These are phyloP conservation scores for Sanghuangporus weigelae DNA, from an alignment of 1,284 basidiomycete species.

Conservation along the genomic window DNA sequence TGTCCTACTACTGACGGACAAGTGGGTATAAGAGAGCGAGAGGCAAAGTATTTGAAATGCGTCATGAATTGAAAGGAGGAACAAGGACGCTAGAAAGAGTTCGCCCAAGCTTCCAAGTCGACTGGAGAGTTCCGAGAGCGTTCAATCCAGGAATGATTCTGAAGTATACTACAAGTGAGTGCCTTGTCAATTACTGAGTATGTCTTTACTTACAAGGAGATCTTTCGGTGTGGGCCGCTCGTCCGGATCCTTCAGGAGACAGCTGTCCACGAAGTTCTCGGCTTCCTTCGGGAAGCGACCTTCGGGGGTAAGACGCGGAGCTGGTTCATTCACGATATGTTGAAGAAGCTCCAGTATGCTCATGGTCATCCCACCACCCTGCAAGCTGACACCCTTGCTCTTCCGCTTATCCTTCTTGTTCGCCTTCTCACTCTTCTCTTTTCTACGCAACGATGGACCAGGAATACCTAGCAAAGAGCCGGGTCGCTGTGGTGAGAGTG, in stretches of 20 bases:
- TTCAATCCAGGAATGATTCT: conserved; percentile 60
- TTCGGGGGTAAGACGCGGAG: conserved; percentile 70
- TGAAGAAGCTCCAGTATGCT: conserved; percentile 95
- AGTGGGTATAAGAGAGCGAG: neutral
- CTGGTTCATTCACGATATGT: conserved; percentile 96
- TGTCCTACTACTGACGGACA: neutral
- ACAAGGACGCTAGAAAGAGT: conserved; percentile 39
- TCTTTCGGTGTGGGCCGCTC: conserved; percentile 76
- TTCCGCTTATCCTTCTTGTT: conserved; percentile 45
- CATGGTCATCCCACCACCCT: conserved; percentile 92
- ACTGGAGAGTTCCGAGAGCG: conserved; percentile 42
- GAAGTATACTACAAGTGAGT: neutral
- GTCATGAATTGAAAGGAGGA: neutral
- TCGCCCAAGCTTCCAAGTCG: conserved; percentile 62
- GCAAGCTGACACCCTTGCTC: conserved; percentile 81
- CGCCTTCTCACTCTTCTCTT: conserved; percentile 36
- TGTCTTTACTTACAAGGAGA: conserved; percentile 53
- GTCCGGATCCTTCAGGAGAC: conserved; percentile 80
- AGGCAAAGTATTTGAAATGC: neutral
- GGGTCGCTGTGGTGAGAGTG: conserved; percentile 54
- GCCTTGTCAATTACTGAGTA: conserved; percentile 6
- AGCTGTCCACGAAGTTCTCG: conserved; percentile 77
- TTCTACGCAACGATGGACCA: conserved; percentile 21
- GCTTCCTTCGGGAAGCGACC: conserved; percentile 68
- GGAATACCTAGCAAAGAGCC: conserved; percentile 15